Percentiles rank a stretch among this genome's conserved stretches.
These are phyloP conservation scores for Lactarius psammicola DNA, from an alignment of 768 basidiomycete genomes.

Conservation along the genomic window DNA sequence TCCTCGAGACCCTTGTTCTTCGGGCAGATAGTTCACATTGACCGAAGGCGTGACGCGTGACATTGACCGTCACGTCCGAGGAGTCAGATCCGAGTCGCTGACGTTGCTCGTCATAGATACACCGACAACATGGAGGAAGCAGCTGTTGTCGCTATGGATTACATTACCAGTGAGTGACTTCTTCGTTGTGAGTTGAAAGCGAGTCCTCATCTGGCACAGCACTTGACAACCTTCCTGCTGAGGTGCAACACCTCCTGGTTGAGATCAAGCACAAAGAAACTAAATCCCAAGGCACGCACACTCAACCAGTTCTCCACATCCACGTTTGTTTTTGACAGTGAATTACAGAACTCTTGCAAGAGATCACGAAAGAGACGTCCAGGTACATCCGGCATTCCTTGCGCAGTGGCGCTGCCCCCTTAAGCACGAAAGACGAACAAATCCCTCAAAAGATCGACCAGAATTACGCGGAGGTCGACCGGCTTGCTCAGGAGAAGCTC, in stretches of 20 bases:
- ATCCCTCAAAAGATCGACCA: conserved; percentile 39
- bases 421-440: conserved; percentile 37
- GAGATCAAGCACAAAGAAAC: conserved; percentile 48
- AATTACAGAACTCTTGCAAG: conserved; percentile 42
- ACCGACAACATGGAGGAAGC: conserved; percentile 43
- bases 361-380: conserved; percentile 45
- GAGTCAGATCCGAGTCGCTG: background rate
- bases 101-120: background rate
- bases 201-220: conserved; percentile 34
- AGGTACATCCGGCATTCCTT: conserved; percentile 46
- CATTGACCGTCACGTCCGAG: background rate
- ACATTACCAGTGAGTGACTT: conserved; percentile 44
- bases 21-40: too few species aligned
- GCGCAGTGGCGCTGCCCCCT: conserved; percentile 33
- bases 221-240: conserved; percentile 50
- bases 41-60: background rate
- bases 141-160: conserved; percentile 48
- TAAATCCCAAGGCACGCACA: conserved; percentile 41
- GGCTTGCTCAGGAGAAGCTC: conserved; percentile 45
- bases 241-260: conserved; percentile 48
- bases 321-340: background rate
- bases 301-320: background rate
- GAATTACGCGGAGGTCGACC: conserved; percentile 35
- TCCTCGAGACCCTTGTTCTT: too few species aligned
- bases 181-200: background rate